Conservation (phyloP, 176 grass and related monocot genomes). For the Microstegium vimineum region DNA sequence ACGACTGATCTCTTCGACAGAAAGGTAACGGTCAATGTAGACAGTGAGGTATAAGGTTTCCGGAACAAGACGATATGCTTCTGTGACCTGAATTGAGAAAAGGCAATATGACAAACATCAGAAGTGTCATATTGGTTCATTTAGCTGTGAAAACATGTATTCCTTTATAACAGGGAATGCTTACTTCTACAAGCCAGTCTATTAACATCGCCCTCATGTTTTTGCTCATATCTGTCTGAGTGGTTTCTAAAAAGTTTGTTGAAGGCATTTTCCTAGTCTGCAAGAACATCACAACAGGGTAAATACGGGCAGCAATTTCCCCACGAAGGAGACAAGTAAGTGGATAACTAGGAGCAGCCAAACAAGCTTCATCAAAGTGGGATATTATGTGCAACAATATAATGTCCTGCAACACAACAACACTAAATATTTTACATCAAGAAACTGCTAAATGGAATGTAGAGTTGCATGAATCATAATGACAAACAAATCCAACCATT, state of each 20-base stretch:
- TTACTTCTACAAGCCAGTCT: conserved; percentile 97
- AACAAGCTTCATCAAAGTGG: neutral
- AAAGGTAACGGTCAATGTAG: conserved; percentile 90
- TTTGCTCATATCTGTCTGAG: conserved; percentile 68
- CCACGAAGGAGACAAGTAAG: conserved; percentile 2
- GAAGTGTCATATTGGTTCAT: neutral
- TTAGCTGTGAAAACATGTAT: neutral
- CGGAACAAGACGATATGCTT: conserved; percentile 81
- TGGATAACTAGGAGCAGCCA: neutral
- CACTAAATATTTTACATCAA: neutral
- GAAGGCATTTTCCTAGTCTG: conserved; percentile 81
- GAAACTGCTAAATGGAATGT: neutral
- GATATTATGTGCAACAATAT: neutral
- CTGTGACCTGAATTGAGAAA: conserved; percentile 54
- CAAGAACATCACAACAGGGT: conserved; percentile 14
- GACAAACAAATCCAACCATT: neutral
- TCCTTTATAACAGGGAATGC: neutral
- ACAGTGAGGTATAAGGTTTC: conserved; percentile 87
- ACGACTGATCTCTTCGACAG: conserved; percentile 59
- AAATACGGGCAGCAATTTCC: neutral
- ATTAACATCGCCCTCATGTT: conserved; percentile 80
- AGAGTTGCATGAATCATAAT: neutral
- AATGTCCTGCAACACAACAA: neutral
- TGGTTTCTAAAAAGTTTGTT: conserved; percentile 69
- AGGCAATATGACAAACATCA: neutral